These are phyloP conservation scores for Penicillium soppii DNA, from an alignment of 495 filamentous ascomycete genomes.

Conservation along the genomic window DNA sequence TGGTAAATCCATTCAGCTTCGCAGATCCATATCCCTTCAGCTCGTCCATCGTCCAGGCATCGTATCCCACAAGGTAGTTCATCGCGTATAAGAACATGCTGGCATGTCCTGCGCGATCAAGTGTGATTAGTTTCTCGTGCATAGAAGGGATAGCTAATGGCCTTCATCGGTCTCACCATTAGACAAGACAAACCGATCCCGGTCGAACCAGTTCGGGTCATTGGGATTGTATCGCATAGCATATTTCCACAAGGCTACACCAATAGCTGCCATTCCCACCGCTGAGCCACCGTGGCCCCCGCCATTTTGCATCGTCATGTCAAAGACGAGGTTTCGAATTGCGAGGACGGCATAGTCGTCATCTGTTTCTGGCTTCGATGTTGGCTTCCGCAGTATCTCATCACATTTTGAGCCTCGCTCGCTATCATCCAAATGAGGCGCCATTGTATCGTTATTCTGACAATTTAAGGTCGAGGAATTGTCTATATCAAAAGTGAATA, in stretches of 20 bases:
- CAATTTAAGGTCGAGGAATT: no score
- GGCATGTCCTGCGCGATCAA: conserved; percentile 33
- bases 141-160: no score
- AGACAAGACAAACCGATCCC: conserved; percentile 86
- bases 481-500: no score
- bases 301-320: conserved; percentile 35
- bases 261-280: conserved; percentile 86
- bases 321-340: conserved; percentile 44
- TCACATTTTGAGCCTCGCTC: no score
- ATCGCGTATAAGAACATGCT: conserved; percentile 50
- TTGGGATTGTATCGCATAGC: conserved; percentile 92
- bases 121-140: not conserved
- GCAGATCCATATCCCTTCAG: conserved; percentile 47
- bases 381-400: no score
- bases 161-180: conserved; percentile 8
- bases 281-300: conserved; percentile 61
- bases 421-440: no score
- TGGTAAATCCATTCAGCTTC: conserved; percentile 31
- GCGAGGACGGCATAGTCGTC: conserved; percentile 33
- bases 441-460: no score
- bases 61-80: conserved; percentile 48
- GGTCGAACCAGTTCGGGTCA: conserved; percentile 82
- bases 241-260: conserved; percentile 85
- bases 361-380: no score
- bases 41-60: conserved; percentile 49